phyloP scores from a whole-genome alignment of 805 yeast genomes.

The Wickerhamiella galacta region DNA sequence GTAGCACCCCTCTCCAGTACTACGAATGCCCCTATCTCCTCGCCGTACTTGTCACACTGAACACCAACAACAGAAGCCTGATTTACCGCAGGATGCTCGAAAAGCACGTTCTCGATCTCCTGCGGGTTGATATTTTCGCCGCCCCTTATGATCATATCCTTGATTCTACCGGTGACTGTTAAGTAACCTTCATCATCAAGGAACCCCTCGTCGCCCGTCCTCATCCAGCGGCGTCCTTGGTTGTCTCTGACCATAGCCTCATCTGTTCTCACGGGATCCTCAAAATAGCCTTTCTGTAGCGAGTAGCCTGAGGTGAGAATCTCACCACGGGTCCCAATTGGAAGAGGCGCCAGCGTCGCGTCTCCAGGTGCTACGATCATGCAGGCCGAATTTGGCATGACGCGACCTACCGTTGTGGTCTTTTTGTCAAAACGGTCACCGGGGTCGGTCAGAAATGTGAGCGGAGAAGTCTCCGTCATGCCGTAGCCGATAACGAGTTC shows the following conservation, averaged over 20 bases:
- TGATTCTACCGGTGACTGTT: slow-evolving; percentile 19
- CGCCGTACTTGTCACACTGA: slow-evolving; percentile 19
- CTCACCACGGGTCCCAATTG: slow-evolving; percentile 15
- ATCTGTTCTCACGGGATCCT: slow-evolving; percentile 15
- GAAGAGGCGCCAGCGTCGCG: slow-evolving; percentile 13
- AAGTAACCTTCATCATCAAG: slow-evolving; percentile 18
- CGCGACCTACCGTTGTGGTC: slow-evolving; percentile 15
- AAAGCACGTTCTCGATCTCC: slow-evolving; percentile 18
- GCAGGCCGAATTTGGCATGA: slow-evolving; percentile 6
- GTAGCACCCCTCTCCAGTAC: slow-evolving; percentile 9
- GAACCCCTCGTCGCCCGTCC: slow-evolving; percentile 20
- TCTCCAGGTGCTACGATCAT: slow-evolving; percentile 13
- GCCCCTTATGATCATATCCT: slow-evolving; percentile 20
- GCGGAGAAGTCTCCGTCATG: slow-evolving; percentile 21
- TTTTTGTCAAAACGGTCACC: slow-evolving; percentile 16
- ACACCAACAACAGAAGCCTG: slow-evolving; percentile 20
- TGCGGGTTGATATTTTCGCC: slow-evolving; percentile 21
- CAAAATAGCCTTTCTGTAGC: slow-evolving; percentile 15
- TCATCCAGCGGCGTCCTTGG: slow-evolving; percentile 18
- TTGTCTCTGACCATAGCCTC: slow-evolving; percentile 15
- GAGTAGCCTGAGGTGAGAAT: slow-evolving; percentile 18
- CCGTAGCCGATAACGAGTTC: slow-evolving; percentile 20
- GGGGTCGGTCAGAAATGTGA: slow-evolving; percentile 18
- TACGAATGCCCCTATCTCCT: slow-evolving; percentile 17
- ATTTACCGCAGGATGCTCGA: slow-evolving; percentile 14